Evolutionary conservation across 1,284 basidiomycete species (phyloP).

Genomic region (Trichosporon inkin): DNA sequence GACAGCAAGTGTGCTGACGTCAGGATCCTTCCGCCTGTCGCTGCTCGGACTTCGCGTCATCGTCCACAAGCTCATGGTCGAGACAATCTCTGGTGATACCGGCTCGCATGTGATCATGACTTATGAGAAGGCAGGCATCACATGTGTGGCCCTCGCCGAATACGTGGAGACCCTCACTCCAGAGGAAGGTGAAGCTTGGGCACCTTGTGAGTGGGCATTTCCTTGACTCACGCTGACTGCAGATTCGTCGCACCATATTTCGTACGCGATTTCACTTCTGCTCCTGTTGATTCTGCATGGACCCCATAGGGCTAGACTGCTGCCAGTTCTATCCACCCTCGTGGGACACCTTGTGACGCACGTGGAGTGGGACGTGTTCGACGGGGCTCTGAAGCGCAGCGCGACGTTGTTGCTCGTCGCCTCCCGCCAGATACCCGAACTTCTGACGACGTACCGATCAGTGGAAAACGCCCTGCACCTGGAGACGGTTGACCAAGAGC

Average conservation of each 20-base stretch:
- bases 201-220: constrained; percentile 28
- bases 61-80: constrained; percentile 26
- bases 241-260: constrained; percentile 39
- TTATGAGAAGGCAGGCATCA: constrained; percentile 14
- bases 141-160: constrained; percentile 20
- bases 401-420: constrained; percentile 22
- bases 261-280: constrained; percentile 29
- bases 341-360: background rate
- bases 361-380: constrained; percentile 33
- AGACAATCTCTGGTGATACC: constrained; percentile 11
- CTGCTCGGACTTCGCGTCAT: constrained; percentile 28
- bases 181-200: constrained; percentile 27
- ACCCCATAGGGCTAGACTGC: background rate
- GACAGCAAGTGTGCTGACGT: background rate
- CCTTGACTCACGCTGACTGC: background rate
- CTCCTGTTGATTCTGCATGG: constrained; percentile 24
- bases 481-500: background rate
- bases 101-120: constrained; percentile 12
- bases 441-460: constrained; percentile 16
- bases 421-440: constrained; percentile 20
- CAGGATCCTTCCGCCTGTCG: constrained; percentile 36
- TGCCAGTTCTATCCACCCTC: background rate
- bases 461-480: constrained; percentile 19
- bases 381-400: constrained; percentile 31
- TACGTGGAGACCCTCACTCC: constrained; percentile 21